These are phyloP conservation scores for Paramecium sonneborni DNA, from an alignment of 73 alveolate genomes.

Conservation along the genomic window DNA sequence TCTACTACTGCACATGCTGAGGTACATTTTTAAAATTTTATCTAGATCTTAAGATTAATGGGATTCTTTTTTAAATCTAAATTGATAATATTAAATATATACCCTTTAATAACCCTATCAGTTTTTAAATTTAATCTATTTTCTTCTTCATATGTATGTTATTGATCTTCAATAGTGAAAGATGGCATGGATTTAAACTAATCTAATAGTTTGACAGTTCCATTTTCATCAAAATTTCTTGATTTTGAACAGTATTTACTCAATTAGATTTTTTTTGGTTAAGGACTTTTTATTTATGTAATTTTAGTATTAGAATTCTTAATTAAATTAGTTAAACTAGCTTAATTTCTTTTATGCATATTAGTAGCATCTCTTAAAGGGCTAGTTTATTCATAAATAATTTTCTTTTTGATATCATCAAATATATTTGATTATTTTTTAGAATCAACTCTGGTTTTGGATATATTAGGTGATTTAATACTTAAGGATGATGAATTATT, in stretches of 20 bases:
- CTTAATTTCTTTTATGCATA: constrained; percentile 13
- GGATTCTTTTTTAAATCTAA: constrained; percentile 25
- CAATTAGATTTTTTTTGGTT: background rate
- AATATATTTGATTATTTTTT: background rate
- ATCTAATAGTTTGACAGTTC: background rate
- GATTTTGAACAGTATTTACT: constrained; percentile 48
- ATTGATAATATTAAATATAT: background rate
- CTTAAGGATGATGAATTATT: constrained; percentile 1
- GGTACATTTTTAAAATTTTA: constrained; percentile 31
- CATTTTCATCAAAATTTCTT: constrained; percentile 42
- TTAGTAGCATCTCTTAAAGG: constrained; percentile 53
- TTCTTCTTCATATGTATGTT: background rate
- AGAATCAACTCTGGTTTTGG: constrained; percentile 10
- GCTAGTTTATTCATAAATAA: constrained; percentile 10
- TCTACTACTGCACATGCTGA: constrained; percentile 57
- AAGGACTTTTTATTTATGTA: background rate
- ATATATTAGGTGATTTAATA: constrained; percentile 42
- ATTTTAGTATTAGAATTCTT: background rate
- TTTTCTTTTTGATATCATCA: constrained; percentile 42
- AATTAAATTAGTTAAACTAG: constrained; percentile 11
- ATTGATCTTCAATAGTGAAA: constrained; percentile 15
- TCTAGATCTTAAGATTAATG: constrained; percentile 25
- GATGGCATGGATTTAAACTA: constrained; percentile 54
- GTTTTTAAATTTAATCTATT: constrained; percentile 7
- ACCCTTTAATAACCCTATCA: constrained; percentile 46